Evolutionary conservation across 495 filamentous ascomycete genomes (phyloP), one percentile per base, ranked within the genome.

Genomic region (Daldinia bambusicola): DNA sequence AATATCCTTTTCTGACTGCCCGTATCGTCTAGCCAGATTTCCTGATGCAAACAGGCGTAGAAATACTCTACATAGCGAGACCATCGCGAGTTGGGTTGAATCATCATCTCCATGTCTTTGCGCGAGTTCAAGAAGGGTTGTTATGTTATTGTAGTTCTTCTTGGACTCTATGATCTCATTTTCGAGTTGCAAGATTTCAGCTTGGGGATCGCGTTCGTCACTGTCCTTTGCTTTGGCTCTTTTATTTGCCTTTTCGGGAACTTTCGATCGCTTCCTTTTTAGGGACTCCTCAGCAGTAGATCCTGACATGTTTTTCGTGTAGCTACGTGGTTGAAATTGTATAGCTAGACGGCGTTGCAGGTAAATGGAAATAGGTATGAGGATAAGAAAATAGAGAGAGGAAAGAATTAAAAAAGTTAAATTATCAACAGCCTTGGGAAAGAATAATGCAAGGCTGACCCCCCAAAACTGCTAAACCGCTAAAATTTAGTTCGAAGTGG

Each of bases 131-230:
- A 96, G 82, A 43, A 98, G 79, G 0, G 83, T 89, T 8, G 89
- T 89, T 74, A 98, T 96, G 72, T 95, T 93, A 82, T 99, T 98
- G 84, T 95, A 97, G 78, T 97, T 85, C 77, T 92, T 92, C 65
- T 89, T 90, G 30, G 93, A 96, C 77, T 94, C 89, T 63, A 90
- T 84, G 53, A 97, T 91, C 67, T 93, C 89, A 66, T 85, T 82
- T 81, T 97, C 93, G 22, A 97, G 88, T 16, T 85, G 72, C 60
- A 90, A 78, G 62, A 95, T 89, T 56, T 87, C 84, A 55, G 84
- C 80, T 74, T 88, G 82, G 9, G 77, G 78, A 76, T 87, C 83
- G 63, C 86, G 78, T 68, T 81, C 77, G 68, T 79, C 75, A 58
- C 75, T 77, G 55, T 77, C 80, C 60, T 85, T 82, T 32, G 80